Evolutionary conservation across 164 flowering plant genomes (phyloP), one percentile per base, ranked within the genome.

Genomic region (Chloranthus sessilifolius): DNA sequence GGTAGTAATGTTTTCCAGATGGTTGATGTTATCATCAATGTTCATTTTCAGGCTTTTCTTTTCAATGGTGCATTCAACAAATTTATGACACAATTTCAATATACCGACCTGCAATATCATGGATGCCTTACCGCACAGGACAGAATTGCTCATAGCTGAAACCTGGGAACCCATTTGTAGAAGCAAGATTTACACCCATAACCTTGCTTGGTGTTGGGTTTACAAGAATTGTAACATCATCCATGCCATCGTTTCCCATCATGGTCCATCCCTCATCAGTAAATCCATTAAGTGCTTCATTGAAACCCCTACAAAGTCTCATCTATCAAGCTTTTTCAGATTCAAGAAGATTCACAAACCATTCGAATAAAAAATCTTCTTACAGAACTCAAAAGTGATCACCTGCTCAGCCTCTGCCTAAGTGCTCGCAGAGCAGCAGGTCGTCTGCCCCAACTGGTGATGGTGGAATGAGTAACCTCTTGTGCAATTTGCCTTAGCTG

Each of bases 71-170:
- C n/a, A n/a, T n/a, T n/a, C n/a, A n/a, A n/a, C n/a, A n/a, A n/a
- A n/a, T n/a, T n/a, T n/a, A n/a, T n/a, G n/a, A n/a, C n/a, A n/a
- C n/a, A n/a, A n/a, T n/a, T n/a, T n/a, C n/a, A n/a, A n/a, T n/a
- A n/a, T n/a, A n/a, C n/a, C n/a, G n/a, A 58, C 99, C 92, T 89
- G 97, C 46, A 94, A 66, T 43, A 94, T 90, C 99, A 94, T 94
- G 36, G 99, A 89, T 44, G 97, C 97, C 70, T 80, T 86, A 20
- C 97, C 99, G 72, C 99, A 94, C 44, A 94, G 56, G 33, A 94
- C 81, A 0, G 83, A 74, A 69, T 66, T 74, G 67, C 70, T 72
- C 58, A 82, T 70, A 22, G 84, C n/a, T n/a, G n/a, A n/a, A n/a
- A n/a, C n/a, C 60, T 25, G 85, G 71, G 66, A 78, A 84, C 28